Percentiles rank a stretch among this genome's conserved stretches.
phyloP scores from a whole-genome alignment of 2,329 filamentous ascomycete species.

The Tolypocladium capitatum region DNA sequence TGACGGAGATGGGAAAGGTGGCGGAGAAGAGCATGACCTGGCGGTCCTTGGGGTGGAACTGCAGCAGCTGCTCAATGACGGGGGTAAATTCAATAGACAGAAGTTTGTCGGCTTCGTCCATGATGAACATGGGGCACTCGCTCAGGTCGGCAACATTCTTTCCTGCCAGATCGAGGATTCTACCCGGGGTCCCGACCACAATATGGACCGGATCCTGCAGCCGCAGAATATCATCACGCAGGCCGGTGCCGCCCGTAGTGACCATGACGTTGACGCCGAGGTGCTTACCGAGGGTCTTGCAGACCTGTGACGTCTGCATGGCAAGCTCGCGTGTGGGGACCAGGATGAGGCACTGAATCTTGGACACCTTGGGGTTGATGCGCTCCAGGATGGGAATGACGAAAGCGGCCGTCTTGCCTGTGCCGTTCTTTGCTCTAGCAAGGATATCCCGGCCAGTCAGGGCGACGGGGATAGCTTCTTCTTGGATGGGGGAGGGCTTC shows the following conservation, averaged over 20 bases:
- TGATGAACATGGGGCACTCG: constrained; percentile 94
- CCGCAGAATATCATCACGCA: constrained; percentile 94
- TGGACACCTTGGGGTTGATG: constrained; percentile 91
- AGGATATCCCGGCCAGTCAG: constrained; percentile 91
- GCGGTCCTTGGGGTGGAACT: constrained; percentile 91
- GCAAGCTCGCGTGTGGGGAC: constrained; percentile 95
- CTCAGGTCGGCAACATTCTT: constrained; percentile 95
- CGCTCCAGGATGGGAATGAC: constrained; percentile 90
- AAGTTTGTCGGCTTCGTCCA: constrained; percentile 98
- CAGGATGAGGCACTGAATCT: constrained; percentile 91
- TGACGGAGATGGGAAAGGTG: constrained; percentile 93
- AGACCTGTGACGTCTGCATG: constrained; percentile 96
- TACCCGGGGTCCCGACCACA: constrained; percentile 89
- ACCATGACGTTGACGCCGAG: constrained; percentile 98
- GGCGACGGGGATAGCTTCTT: constrained; percentile 96
- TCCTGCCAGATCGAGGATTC: constrained; percentile 90
- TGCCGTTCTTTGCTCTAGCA: constrained; percentile 95
- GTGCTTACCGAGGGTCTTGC: constrained; percentile 96
- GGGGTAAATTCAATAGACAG: constrained; percentile 94
- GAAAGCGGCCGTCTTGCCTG: constrained; percentile 95
- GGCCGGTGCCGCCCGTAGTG: constrained; percentile 85
- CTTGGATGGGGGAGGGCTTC: constrained; percentile 96
- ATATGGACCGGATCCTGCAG: constrained; percentile 92
- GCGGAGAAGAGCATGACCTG: constrained; percentile 99
- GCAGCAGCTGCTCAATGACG: constrained; percentile 88